Percentiles rank a stretch among this genome's conserved stretches.
Evolutionary conservation across 2,329 filamentous ascomycete genomes (phyloP).

Genomic region (Fusarium avenaceum): DNA sequence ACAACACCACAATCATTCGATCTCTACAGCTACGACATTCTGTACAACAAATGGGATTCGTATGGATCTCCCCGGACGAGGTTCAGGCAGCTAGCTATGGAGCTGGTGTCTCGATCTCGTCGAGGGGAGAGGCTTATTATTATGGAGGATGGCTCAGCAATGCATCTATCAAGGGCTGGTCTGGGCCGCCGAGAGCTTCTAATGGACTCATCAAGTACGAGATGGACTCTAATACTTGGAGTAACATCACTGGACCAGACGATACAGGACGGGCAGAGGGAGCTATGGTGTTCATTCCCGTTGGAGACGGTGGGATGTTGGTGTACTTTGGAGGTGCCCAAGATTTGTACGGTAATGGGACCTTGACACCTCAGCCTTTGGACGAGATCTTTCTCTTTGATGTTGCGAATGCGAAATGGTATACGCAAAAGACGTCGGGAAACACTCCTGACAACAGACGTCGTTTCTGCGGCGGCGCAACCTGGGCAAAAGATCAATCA

Average conservation of each 20-base stretch:
- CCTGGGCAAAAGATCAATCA: constrained; percentile 12
- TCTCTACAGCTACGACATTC: constrained; percentile 19
- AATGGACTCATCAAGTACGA: constrained; percentile 11
- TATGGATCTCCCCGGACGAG: neutral
- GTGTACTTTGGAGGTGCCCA: constrained; percentile 11
- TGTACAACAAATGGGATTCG: constrained; percentile 7
- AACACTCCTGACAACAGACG: neutral
- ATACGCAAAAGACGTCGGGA: constrained; percentile 4
- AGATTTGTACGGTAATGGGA: constrained; percentile 1
- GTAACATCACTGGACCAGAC: neutral
- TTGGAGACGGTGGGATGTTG: constrained; percentile 7
- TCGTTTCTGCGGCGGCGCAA: constrained; percentile 9
- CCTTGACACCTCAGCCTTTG: neutral
- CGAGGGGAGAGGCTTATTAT: constrained; percentile 15
- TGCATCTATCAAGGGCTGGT: neutral
- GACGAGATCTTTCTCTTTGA: constrained; percentile 11
- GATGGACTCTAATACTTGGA: constrained; percentile 15
- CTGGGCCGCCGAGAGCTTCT: neutral
- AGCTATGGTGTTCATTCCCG: neutral
- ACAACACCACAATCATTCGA: neutral
- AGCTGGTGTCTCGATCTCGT: constrained; percentile 4
- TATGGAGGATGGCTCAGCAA: constrained; percentile 14
- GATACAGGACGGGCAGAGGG: constrained; percentile 8
- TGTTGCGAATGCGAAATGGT: constrained; percentile 11
- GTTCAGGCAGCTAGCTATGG: constrained; percentile 11